Conservation (phyloP, 2,329 filamentous ascomycete species). For the Juglanconis oblonga region DNA sequence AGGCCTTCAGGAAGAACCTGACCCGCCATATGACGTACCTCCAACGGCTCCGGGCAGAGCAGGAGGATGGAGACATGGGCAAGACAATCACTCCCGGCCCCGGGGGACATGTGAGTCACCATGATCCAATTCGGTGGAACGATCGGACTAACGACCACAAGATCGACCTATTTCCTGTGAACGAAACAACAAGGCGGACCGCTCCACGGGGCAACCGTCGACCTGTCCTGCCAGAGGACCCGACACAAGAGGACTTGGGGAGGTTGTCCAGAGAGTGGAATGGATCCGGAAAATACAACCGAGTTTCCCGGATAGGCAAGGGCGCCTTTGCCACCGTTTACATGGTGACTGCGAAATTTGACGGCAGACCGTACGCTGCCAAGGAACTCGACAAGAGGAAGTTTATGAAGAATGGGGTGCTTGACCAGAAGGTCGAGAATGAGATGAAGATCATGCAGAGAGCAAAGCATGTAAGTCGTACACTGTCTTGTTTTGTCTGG, state of each 20-base stretch:
- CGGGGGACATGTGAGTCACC: constrained; percentile 41
- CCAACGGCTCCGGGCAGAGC: constrained; percentile 27
- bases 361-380: constrained; percentile 80
- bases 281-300: constrained; percentile 81
- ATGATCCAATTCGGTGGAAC: constrained; percentile 7
- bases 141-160: constrained; percentile 9
- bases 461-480: constrained; percentile 69
- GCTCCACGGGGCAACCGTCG: not conserved
- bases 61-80: constrained; percentile 25
- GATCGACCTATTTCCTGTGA: constrained; percentile 29
- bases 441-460: constrained; percentile 95
- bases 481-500: not conserved
- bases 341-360: constrained; percentile 79
- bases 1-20: constrained; percentile 67
- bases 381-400: constrained; percentile 93
- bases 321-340: constrained; percentile 95
- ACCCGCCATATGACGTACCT: constrained; percentile 57
- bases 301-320: constrained; percentile 78
- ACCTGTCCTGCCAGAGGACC: constrained; percentile 18
- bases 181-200: constrained; percentile 7
- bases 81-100: constrained; percentile 47
- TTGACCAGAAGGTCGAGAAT: constrained; percentile 91
- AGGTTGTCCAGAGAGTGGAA: constrained; percentile 66
- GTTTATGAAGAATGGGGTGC: constrained; percentile 87
- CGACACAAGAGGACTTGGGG: constrained; percentile 32